Base-by-base conservation (phyloP, 805 yeast genomes). In the Scheffersomyces stipitis region DNA sequence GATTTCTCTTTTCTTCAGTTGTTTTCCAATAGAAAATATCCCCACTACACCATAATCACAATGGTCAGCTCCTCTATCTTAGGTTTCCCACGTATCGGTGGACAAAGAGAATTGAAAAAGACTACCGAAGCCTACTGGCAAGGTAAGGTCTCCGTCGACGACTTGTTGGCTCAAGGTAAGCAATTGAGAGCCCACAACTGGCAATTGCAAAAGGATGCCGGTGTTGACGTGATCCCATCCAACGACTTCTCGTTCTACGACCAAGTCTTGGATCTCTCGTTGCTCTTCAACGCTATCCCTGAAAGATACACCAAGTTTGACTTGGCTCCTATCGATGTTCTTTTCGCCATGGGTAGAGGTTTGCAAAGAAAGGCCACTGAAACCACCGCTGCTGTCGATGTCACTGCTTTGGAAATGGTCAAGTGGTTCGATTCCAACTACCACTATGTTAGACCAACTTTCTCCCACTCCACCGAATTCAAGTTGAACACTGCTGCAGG, bases 301-400 rank as follows among this genome's bases (percentile, higher is more conserved):
- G 95, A 88, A 60, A 86, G 98, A 74, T 93, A 93, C 83, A 76
- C 91, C 73, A 85, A 93, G 78, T 87, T 76, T 73, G 81, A 83
- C 59, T 81, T 93, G 66, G 80, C 88, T 51, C 83, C 88, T 66
- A 77, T 93, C 54, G 99, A 93, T 73, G 86, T 88, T 47, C 73
- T 86, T 61, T 93, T 93, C 68, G 99, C 99, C 63, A 93, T 93
- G 98, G 99, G 98, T 74, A 89, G 99, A 81, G 99, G 99, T 83
- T 80, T 93, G 69, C 99, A 93, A 78, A 87, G 93, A 76, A 83
- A 85, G 71, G 96, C 95, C 52, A 85, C 95, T 52, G 95, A 84
- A 56, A 63, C 89, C 51, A 66, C 81, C 45, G 78, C 83, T 56
- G 96, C 95, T 54, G 96, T 93, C 56, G 99, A 93, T 71, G 99